These are phyloP conservation scores for Aspergillus flavus DNA, from an alignment of 2,329 filamentous ascomycete species.

Conservation along the genomic window DNA sequence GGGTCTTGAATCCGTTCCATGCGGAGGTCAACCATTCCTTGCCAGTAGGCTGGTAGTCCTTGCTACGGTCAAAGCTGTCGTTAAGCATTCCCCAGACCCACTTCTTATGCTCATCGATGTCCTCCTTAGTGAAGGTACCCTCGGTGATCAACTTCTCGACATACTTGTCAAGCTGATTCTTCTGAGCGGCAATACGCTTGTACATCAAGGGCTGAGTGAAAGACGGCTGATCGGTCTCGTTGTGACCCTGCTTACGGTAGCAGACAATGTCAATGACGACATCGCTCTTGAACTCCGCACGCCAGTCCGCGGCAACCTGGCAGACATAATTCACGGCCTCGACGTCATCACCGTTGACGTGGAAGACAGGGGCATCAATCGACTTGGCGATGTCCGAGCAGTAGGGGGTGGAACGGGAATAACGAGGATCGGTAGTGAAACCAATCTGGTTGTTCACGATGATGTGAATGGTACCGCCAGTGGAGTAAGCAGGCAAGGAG, in stretches of 20 bases:
- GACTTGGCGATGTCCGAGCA: constrained; percentile 99
- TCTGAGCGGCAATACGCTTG: constrained; percentile 88
- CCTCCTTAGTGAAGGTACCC: constrained; percentile 94
- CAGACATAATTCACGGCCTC: constrained; percentile 98
- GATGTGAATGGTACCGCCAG: constrained; percentile 93
- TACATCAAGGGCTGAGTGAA: constrained; percentile 99
- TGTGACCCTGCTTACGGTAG: constrained; percentile 99
- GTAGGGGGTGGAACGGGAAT: constrained; percentile 95
- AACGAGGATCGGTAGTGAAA: constrained; percentile 97
- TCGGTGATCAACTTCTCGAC: constrained; percentile 87
- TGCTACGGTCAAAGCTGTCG: constrained; percentile 95
- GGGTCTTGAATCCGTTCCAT: constrained; percentile 99
- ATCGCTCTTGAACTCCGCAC: constrained; percentile 97
- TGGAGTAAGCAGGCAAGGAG: constrained; percentile 92
- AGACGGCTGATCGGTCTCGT: constrained; percentile 98
- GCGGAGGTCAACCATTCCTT: constrained; percentile 99
- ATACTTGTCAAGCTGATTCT: constrained; percentile 86
- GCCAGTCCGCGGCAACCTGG: constrained; percentile 96
- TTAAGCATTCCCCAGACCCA: constrained; percentile 99
- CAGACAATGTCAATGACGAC: constrained; percentile 98
- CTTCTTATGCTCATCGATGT: constrained; percentile 98
- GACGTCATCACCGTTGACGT: constrained; percentile 98
- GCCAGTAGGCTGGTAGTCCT: constrained; percentile 93
- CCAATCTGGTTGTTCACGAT: constrained; percentile 99
- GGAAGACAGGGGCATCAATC: constrained; percentile 97